Evolutionary conservation across 2,329 filamentous ascomycete species (phyloP).

Genomic region (Pseudogymnoascus sp.): DNA sequence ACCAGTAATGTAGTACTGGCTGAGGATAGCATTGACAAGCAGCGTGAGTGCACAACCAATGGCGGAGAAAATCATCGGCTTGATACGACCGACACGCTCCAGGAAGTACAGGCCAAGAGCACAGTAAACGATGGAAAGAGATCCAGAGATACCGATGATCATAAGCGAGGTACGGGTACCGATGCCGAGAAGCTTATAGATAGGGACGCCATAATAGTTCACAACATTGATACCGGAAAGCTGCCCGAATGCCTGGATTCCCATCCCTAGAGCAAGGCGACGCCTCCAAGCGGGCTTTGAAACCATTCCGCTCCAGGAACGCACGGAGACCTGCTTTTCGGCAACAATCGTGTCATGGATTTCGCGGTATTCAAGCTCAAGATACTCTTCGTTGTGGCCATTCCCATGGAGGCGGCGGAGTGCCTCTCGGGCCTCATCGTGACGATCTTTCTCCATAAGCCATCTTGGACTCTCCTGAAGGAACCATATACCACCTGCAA

Average conservation of each 20-base stretch:
- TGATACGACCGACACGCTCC: constrained; percentile 28
- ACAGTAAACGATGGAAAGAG: constrained; percentile 40
- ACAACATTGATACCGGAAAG: constrained; percentile 40
- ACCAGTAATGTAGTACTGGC: constrained; percentile 32
- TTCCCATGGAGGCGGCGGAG: constrained; percentile 42
- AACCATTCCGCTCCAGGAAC: constrained; percentile 36
- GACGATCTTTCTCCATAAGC: constrained; percentile 42
- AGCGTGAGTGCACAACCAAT: constrained; percentile 43
- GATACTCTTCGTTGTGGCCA: constrained; percentile 38
- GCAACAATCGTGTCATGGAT: constrained; percentile 50
- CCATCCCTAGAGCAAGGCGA: constrained; percentile 38
- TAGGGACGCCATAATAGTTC: constrained; percentile 32
- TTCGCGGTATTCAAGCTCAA: constrained; percentile 47
- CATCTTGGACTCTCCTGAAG: constrained; percentile 46
- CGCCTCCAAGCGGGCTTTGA: constrained; percentile 37
- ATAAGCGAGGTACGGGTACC: constrained; percentile 37
- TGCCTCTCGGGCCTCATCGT: constrained; percentile 41
- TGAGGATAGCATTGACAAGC: constrained; percentile 45
- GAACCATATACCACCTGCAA: constrained; percentile 48
- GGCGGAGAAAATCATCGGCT: constrained; percentile 35
- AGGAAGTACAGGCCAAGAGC: constrained; percentile 28
- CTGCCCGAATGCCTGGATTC: constrained; percentile 41
- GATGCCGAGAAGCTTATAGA: constrained; percentile 28
- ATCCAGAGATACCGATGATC: constrained; percentile 43
- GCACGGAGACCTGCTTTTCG: constrained; percentile 36